These are phyloP conservation scores for Venturia nashicola DNA, from an alignment of 2,329 filamentous ascomycete genomes.

Conservation along the genomic window DNA sequence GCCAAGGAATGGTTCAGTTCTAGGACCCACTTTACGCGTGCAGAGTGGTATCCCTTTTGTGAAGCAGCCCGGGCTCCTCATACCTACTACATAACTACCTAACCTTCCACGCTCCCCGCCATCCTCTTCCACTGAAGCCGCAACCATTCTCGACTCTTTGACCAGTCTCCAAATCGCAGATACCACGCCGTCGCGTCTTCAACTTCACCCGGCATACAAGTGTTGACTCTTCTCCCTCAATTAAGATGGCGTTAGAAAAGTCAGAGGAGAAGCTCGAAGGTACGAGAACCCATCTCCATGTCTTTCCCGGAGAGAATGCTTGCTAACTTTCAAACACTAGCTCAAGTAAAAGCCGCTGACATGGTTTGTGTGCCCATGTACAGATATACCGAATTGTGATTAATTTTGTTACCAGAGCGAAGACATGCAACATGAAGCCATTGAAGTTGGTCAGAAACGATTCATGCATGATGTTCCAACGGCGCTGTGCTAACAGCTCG, in stretches of 20 bases:
- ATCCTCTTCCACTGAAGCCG: not conserved
- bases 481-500: not conserved
- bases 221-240: not conserved
- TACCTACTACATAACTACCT: not conserved
- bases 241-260: constrained; percentile 25
- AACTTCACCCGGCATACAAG: not conserved
- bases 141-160: not conserved
- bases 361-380: constrained; percentile 56
- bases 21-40: not conserved
- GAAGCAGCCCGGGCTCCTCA: not conserved
- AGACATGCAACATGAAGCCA: constrained; percentile 90
- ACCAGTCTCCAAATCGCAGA: not conserved
- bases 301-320: constrained; percentile 8
- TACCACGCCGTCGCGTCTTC: not conserved
- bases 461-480: not conserved
- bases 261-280: constrained; percentile 46
- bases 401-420: constrained; percentile 55
- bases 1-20: not conserved
- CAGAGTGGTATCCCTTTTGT: not conserved
- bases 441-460: constrained; percentile 72
- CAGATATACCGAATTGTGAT: constrained; percentile 9
- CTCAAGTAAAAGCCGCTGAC: constrained; percentile 94
- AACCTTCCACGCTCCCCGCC: not conserved
- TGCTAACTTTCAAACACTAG: constrained; percentile 37
- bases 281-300: constrained; percentile 25